Evolutionary conservation across 305 asterid species (phyloP), one percentile per base, ranked within the genome.

Genomic region (Ruellia speciosa): DNA sequence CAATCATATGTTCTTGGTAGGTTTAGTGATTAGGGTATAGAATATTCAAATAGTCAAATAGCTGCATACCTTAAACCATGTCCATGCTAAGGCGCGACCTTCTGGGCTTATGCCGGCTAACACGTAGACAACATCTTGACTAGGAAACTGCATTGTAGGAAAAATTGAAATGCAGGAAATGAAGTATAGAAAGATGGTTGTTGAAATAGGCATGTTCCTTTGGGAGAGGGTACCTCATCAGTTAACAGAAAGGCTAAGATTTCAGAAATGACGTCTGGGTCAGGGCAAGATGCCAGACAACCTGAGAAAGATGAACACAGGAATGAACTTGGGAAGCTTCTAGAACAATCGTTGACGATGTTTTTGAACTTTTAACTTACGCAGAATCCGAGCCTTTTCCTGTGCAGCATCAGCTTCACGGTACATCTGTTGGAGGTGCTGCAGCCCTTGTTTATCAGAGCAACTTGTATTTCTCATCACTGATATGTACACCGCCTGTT

Each of bases 401-500:
- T 72, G 78, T 49, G 56, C 62, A 56, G 75, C 63, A 55, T 66
- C 76, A 18, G 55, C 67, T 56, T 72, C 73, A 58, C 58, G 69
- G 40, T 72, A 69, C 43, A 76, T 9, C 61, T 52, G 69, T 20
- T 45, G 64, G 14, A 76, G 75, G 59, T 37, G 56, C 40, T 66
- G 49, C 56, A 63, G 28, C 35, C 78, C 78, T 39, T 47, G 59
- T 51, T 52, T 66, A 35, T 66, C 71, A 16, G 39, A 55, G 63
- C 54, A 14, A 18, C 68, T 65, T 1, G 78, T 63, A 40, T 63
- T 72, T 58, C 81, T 72, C 69, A 76, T 62, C 49, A 69, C 59
- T 12, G 78, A 63, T 41, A 67, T 39, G 14, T 76, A 76, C 51
- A 75, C 73, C 56, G 81, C 81, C 81, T 76, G 64, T n/a, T n/a